Evolutionary conservation across 805 yeast species (phyloP), one percentile per base, ranked within the genome.

Genomic region (Kregervanrija fluxuum): DNA sequence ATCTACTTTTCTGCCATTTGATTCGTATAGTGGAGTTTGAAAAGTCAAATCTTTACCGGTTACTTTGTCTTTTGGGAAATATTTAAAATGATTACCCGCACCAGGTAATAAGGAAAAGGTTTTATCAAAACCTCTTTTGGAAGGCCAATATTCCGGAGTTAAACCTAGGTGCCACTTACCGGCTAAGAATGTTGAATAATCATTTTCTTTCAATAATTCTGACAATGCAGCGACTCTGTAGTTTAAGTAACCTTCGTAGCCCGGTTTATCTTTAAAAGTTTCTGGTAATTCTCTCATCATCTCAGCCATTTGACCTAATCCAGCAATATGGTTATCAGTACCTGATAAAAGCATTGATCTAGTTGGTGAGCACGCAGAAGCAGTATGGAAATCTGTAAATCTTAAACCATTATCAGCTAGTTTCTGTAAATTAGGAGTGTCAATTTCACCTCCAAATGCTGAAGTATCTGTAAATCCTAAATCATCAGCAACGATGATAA

Each of bases 161-260:
- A 72, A 55, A 5, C 83, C 83, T 37, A 79, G 56, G 56, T 79
- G 83, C 82, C 83, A 78, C 53, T 79, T 79, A 12, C 83, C 85
- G 11, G 79, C 67, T 28, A 75, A 57, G 40, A 73, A 68, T 3
- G 78, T 77, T 44, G 68, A 67, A 54, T 77, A 77, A 5, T 75
- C 79, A 10, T 56, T 57, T 16, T 74, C 75, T 16, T 70, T 54
- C 48, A 77, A 57, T 28, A 76, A 65, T 43, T 77, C 79, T 1
- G 82, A 73, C 35, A 77, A 57, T 1, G 79, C 70, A 22, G 79
- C 81, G 2, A 77, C 80, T 45, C 64, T 60, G 42, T 63, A 71
- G 48, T 74, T 75, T 48, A 77, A 57, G 45, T 68, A 73, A 3
- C 81, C 82, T 52, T 76, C 81, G 51, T 77, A 75, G 2, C 81